Evolutionary conservation across 768 basidiomycete species (phyloP), one percentile per base, ranked within the genome.

Genomic region (Fomitopsis serialis): DNA sequence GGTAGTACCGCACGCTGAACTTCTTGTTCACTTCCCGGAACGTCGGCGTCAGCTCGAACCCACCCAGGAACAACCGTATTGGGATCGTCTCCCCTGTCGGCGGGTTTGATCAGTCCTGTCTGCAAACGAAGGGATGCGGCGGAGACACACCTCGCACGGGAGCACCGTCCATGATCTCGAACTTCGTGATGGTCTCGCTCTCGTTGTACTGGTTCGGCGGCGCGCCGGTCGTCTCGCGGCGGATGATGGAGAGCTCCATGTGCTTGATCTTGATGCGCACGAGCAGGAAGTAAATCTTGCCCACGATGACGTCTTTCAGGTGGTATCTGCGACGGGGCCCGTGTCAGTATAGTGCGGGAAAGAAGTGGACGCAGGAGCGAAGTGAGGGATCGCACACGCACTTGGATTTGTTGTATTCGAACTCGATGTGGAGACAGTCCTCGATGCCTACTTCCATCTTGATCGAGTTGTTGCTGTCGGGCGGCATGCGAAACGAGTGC

Each of bases 361-460:
- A 17, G 27, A 37, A 5, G 25, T 23, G 21, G 17, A 32, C 29
- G 11, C 29, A 11, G 6, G 5, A 11, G 29, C 6, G 29, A 32
- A 11, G 29, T 32, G 11, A 35, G 34, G n/a, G 42, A 34, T n/a
- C n/a, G 27, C 19, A 43, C 19, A 76, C 89, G 58, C 54, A 92
- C 96, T 99, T 98, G 53, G 95, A 96, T 68, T 98, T 98, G 78
- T 99, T 98, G 74, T 99, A 98, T 73, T 98, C 97, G 59, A 98
- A 98, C 67, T 98, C 97, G 62, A 98, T 99, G 68, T 98, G 96
- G 62, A 98, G 70, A 69, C 97, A 98, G 65, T 98, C 97, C 68
- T 98, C 97, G 55, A 99, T 99, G 8, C 97, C 97, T 35, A 98
- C 97, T 72, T 98, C 97, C 97, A 99, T 98, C 78, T 96, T 98